Evolutionary conservation across 768 basidiomycete genomes (phyloP), one percentile per base, ranked within the genome.

Genomic region (Fistulinella prunicolor): DNA sequence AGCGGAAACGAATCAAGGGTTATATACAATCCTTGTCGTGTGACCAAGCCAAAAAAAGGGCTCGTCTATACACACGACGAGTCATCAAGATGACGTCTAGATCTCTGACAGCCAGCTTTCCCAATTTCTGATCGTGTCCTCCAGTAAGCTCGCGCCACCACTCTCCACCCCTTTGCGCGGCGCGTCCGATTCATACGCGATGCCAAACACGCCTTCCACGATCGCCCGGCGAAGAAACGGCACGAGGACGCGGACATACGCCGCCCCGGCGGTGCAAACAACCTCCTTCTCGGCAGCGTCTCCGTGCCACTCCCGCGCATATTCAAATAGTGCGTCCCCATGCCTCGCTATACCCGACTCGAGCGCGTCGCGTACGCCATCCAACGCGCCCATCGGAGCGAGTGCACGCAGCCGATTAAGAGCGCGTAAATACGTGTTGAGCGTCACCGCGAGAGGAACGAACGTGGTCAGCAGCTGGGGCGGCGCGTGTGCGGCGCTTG

Each of bases 381-480:
- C 56, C 38, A 82, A 59, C n/a, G 86, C 73, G 10, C 72, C 73
- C 12, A 79, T 69, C 3, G 92, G 91, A 3, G 88, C 87, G 12
- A 95, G 79, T 10, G 92, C 73, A 3, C 94, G 85, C 19, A 97
- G 71, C 3, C 82, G 76, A 64, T 97, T 97, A 37, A 97, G 70
- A 1, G 85, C 75, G 6, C 79, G 74, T 4, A 94, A 72, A 20
- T 92, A 67, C 3, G 81, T 77, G 59, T 97, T 96, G 35, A 84
- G 76, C 49, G 80, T 77, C 34, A 74, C 67, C 2, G 90, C 93
- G 2, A 95, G 71, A 0, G 87, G 85, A 3, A 89, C 83, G 58
- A 86, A 92, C 2, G 84, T 76, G 0, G 83, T 76, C 30, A 94
- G 71, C 37, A 83, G 68, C 23, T 82, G 77, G 0, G 92, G 90